These are phyloP conservation scores for Penicillium longicatenatum DNA, from an alignment of 495 filamentous ascomycete genomes.

Conservation along the genomic window DNA sequence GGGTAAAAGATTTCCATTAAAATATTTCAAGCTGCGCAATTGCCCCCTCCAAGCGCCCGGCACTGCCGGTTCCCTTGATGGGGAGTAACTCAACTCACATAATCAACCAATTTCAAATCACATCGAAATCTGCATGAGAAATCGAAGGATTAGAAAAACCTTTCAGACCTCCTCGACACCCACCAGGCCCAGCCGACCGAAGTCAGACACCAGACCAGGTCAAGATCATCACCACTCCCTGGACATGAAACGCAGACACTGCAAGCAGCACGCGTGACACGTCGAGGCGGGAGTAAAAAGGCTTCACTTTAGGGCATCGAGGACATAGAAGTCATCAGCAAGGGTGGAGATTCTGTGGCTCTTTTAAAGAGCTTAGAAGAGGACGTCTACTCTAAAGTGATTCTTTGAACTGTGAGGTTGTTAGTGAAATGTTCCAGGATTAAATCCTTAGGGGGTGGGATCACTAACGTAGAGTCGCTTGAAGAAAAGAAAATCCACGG, in stretches of 20 bases:
- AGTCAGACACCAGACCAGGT: conserved; percentile 61
- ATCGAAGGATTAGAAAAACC: conserved; percentile 37
- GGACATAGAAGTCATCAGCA: conserved; percentile 70
- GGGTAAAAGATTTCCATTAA: too few relatives aligned
- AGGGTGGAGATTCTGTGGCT: conserved; percentile 77
- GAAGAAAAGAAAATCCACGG: conserved; percentile 37
- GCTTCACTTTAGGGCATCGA: conserved; percentile 73
- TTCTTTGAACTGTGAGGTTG: conserved; percentile 67
- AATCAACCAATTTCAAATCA: background rate
- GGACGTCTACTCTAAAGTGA: conserved; percentile 90
- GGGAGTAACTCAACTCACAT: conserved; percentile 23
- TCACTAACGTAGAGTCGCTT: conserved; percentile 68
- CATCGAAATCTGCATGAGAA: conserved; percentile 14
- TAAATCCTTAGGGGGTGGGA: conserved; percentile 34
- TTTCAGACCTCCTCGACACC: conserved; percentile 74
- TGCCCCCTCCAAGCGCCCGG: background rate
- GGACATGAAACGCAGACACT: conserved; percentile 42
- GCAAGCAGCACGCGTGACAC: conserved; percentile 29
- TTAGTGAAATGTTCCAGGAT: conserved; percentile 27
- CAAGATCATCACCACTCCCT: conserved; percentile 76
- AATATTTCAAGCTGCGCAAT: too few relatives aligned
- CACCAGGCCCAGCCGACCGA: conserved; percentile 65
- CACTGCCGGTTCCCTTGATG: background rate
- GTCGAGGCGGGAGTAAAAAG: conserved; percentile 60
- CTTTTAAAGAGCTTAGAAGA: conserved; percentile 75